A percentile compares a stretch with the other conserved stretches of the same genome.
Evolutionary conservation across 768 basidiomycete genomes (phyloP).

Genomic region (Symmetrospora coprosmae): DNA sequence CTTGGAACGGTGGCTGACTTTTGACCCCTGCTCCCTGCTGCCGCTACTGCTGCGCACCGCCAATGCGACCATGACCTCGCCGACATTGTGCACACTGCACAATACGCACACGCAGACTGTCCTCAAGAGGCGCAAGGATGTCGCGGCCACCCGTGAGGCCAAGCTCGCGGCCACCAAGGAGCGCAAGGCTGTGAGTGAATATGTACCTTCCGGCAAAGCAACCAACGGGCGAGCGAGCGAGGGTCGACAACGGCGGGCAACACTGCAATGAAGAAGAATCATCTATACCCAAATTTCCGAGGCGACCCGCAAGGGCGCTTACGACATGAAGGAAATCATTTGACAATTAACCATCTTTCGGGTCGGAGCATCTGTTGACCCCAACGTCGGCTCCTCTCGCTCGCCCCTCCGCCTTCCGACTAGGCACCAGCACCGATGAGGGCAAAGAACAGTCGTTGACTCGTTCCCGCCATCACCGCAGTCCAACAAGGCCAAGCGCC

Average conservation of each 20-base stretch:
- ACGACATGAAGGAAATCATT: slow-evolving; percentile 14
- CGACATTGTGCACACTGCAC: too few species aligned
- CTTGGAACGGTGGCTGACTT: too few species aligned
- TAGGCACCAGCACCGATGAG: not conserved
- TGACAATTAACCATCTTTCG: slow-evolving; percentile 41
- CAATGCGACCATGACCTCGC: too few species aligned
- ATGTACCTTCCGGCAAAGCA: not conserved
- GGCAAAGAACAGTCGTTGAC: not conserved
- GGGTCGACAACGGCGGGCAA: not conserved
- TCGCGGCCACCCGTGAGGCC: slow-evolving; percentile 42
- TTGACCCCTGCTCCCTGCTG: too few species aligned
- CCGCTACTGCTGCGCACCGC: too few species aligned
- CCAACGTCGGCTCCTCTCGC: not conserved
- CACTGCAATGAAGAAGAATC: slow-evolving; percentile 36
- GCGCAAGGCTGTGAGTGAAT: slow-evolving; percentile 40
- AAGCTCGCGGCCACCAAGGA: slow-evolving; percentile 40
- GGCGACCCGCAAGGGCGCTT: slow-evolving; percentile 32
- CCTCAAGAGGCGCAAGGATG: slow-evolving; percentile 42
- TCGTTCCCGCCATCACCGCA: slow-evolving; percentile 35
- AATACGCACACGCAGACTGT: slow-evolving; percentile 41
- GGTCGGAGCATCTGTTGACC: slow-evolving; percentile 36
- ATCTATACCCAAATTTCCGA: slow-evolving; percentile 35
- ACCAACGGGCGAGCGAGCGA: not conserved
- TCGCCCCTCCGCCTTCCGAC: not conserved
- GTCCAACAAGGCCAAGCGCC: slow-evolving; percentile 82